These are phyloP conservation scores for Lotus japonicus DNA, from an alignment of 306 rosid genomes.

Conservation along the genomic window DNA sequence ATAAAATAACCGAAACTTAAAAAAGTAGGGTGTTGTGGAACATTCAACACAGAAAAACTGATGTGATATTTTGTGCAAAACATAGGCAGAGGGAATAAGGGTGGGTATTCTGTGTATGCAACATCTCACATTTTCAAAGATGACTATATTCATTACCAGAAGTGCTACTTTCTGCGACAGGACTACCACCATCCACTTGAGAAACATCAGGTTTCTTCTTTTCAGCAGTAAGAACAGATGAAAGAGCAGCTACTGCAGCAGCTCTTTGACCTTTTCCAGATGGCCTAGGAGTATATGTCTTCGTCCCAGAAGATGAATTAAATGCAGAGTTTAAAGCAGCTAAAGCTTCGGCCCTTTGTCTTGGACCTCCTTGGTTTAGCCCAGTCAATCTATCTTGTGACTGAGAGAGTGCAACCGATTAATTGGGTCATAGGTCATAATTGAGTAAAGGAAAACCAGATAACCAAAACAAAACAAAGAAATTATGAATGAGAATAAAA, in stretches of 20 bases:
- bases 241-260: slow-evolving; percentile 96
- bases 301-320: slow-evolving; percentile 46
- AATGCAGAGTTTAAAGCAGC: slow-evolving; percentile 85
- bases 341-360: slow-evolving; percentile 95
- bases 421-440: not conserved
- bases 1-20: not conserved
- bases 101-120: not conserved
- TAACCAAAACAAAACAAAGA: not conserved
- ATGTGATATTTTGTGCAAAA: not conserved
- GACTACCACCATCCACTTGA: slow-evolving; percentile 39
- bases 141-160: slow-evolving; percentile 39
- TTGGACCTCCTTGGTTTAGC: slow-evolving; percentile 60
- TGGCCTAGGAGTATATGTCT: slow-evolving; percentile 37
- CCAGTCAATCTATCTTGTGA: slow-evolving; percentile 69
- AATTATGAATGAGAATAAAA: not conserved
- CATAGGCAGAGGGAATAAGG: not conserved
- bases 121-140: not conserved
- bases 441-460: not conserved
- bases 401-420: slow-evolving; percentile 15
- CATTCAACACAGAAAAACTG: not conserved
- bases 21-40: not conserved
- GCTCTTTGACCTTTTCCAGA: slow-evolving; percentile 59
- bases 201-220: slow-evolving; percentile 62
- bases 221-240: slow-evolving; percentile 83
- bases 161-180: slow-evolving; percentile 37